Evolutionary conservation across 2,329 filamentous ascomycete genomes (phyloP).

Genomic region (Fusarium sp.): DNA sequence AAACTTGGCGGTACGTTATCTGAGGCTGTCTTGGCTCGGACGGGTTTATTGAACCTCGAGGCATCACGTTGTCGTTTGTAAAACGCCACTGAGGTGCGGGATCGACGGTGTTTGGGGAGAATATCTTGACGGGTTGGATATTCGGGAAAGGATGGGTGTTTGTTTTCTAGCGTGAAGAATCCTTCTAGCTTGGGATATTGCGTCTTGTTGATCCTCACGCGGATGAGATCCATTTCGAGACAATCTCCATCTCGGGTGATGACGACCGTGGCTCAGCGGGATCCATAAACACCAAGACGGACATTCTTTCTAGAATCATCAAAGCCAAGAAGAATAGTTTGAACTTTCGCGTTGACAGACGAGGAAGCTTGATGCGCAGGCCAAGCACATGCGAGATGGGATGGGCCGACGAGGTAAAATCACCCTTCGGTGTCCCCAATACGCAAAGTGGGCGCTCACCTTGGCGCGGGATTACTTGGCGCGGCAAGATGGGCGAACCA

Average conservation of each 20-base stretch:
- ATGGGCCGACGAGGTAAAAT: background rate
- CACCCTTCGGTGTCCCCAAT: background rate
- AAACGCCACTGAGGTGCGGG: background rate
- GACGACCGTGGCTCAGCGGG: background rate
- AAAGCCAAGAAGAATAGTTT: background rate
- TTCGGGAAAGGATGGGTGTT: background rate
- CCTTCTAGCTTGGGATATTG: background rate
- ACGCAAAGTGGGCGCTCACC: background rate
- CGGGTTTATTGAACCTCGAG: background rate
- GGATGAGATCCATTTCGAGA: background rate
- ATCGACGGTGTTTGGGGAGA: background rate
- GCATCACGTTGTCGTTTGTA: background rate
- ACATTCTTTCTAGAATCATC: background rate
- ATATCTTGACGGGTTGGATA: background rate
- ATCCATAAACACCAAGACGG: background rate
- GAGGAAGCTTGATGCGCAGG: background rate
- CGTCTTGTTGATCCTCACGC: background rate
- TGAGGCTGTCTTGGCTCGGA: slow-evolving; percentile 9
- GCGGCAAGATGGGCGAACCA: slow-evolving; percentile 6
- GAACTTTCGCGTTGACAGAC: background rate
- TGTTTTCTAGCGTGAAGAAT: background rate
- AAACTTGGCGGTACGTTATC: background rate
- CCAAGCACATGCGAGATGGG: slow-evolving; percentile 2
- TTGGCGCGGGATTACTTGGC: slow-evolving; percentile 10
- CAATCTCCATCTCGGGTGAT: background rate